Percentiles rank a stretch among this genome's conserved stretches.
These are phyloP conservation scores for Avena atlantica DNA, from an alignment of 176 grass and related monocot genomes.

Conservation along the genomic window DNA sequence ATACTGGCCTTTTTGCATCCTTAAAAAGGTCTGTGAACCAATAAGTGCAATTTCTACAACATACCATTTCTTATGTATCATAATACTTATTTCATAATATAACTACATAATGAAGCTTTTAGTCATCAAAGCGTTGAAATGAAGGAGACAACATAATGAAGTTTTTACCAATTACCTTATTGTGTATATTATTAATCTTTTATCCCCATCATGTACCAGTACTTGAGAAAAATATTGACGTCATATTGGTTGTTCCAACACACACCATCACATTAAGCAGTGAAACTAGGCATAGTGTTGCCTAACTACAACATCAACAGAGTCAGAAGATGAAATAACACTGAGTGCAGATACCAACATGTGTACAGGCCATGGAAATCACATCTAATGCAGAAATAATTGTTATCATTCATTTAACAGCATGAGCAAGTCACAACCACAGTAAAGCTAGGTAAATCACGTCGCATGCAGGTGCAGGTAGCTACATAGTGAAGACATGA, in stretches of 20 bases:
- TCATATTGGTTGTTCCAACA: not conserved
- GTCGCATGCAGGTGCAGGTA: not conserved
- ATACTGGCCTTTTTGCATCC: not conserved
- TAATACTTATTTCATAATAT: too few species aligned
- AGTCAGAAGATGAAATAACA: not conserved
- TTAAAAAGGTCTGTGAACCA: too few species aligned
- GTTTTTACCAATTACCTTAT: too few species aligned
- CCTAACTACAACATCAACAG: not conserved
- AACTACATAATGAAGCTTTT: too few species aligned
- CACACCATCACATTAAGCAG: not conserved
- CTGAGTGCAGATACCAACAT: not conserved
- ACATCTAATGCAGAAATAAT: not conserved
- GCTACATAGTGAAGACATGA: not conserved
- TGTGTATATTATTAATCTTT: too few species aligned
- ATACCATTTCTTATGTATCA: too few species aligned
- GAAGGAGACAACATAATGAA: too few species aligned
- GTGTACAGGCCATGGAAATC: not conserved
- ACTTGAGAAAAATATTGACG: too few species aligned
- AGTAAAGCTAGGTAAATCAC: not conserved
- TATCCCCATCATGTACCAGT: too few species aligned
- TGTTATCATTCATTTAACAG: not conserved
- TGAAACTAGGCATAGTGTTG: not conserved
- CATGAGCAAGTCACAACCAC: not conserved
- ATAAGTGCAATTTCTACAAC: too few species aligned
- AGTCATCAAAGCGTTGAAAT: too few species aligned